Evolutionary conservation across 345 rosid genomes (phyloP).

Genomic region (Gossypium anomalum): DNA sequence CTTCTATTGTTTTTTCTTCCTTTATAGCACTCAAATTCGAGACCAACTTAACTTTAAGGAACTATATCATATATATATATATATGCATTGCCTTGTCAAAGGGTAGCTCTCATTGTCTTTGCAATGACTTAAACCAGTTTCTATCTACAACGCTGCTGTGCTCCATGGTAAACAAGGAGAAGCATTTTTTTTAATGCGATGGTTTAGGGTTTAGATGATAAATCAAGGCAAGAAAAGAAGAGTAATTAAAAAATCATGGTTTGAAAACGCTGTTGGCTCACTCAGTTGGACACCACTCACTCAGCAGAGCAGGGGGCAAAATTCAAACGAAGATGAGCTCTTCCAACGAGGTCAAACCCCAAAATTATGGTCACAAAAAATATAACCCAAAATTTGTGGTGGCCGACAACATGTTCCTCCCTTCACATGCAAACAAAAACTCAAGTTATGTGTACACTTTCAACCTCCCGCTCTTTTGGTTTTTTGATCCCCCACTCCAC

Average conservation of each 20-base stretch:
- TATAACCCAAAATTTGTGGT: constrained; percentile 14
- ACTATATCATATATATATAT: neutral
- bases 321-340: constrained; percentile 20
- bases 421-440: constrained; percentile 39
- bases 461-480: neutral
- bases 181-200: neutral
- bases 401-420: constrained; percentile 46
- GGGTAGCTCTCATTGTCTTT: constrained; percentile 21
- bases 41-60: no score
- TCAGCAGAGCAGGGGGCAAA: neutral
- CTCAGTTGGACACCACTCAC: neutral
- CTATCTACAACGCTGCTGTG: no score
- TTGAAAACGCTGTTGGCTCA: constrained; percentile 3
- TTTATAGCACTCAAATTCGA: no score
- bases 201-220: neutral
- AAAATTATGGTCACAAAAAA: constrained; percentile 10
- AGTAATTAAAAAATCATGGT: neutral
- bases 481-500: neutral
- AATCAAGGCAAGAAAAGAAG: neutral
- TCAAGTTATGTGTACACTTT: neutral
- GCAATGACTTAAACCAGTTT: neutral
- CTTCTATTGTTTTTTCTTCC: no score
- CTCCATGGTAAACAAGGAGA: neutral
- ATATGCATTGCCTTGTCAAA: constrained; percentile 11
- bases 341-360: constrained; percentile 32